A percentile compares a stretch with the other conserved stretches of the same genome.
phyloP scores from a whole-genome alignment of 352 stramenopile genomes.

The Phytophthora vignae region DNA sequence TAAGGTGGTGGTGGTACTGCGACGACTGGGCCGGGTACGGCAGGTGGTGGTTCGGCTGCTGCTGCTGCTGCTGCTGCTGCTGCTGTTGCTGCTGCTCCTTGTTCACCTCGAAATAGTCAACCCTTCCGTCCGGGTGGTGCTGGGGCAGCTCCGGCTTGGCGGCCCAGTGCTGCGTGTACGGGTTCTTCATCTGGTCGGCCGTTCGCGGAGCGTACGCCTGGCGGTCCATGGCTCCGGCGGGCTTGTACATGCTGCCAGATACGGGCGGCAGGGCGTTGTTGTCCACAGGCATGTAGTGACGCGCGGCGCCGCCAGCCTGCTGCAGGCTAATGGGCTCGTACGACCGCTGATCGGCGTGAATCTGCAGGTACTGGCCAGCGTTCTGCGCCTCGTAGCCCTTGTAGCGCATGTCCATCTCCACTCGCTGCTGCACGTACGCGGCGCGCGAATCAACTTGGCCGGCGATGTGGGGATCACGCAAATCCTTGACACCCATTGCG shows the following conservation, averaged over 20 bases:
- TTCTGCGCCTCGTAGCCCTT: slow-evolving; percentile 70
- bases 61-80: slow-evolving; percentile 35
- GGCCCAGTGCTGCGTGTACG: slow-evolving; percentile 72
- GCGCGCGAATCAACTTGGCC: slow-evolving; percentile 45
- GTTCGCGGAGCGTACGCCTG: slow-evolving; percentile 30
- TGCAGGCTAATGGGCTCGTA: slow-evolving; percentile 80
- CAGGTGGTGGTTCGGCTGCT: slow-evolving; percentile 51
- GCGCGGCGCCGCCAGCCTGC: slow-evolving; percentile 33
- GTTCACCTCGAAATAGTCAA: slow-evolving; percentile 80
- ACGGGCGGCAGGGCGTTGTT: slow-evolving; percentile 51
- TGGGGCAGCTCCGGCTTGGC: slow-evolving; percentile 58
- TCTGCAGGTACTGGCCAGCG: slow-evolving; percentile 71
- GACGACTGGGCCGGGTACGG: slow-evolving; percentile 54
- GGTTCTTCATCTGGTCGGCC: slow-evolving; percentile 60
- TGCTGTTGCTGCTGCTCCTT: slow-evolving; percentile 69
- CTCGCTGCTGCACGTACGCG: slow-evolving; percentile 52
- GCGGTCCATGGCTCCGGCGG: slow-evolving; percentile 48
- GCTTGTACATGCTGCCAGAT: slow-evolving; percentile 60
- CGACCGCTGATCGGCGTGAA: slow-evolving; percentile 76
- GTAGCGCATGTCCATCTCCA: slow-evolving; percentile 82
- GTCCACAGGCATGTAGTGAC: slow-evolving; percentile 68
- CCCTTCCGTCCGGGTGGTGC: slow-evolving; percentile 44
- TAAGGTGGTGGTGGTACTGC: slow-evolving; percentile 81
- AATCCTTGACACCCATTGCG: slow-evolving; percentile 56
- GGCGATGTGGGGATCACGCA: slow-evolving; percentile 38